These are phyloP conservation scores for Aphanomyces astaci DNA, from an alignment of 352 stramenopile genomes.

Conservation along the genomic window DNA sequence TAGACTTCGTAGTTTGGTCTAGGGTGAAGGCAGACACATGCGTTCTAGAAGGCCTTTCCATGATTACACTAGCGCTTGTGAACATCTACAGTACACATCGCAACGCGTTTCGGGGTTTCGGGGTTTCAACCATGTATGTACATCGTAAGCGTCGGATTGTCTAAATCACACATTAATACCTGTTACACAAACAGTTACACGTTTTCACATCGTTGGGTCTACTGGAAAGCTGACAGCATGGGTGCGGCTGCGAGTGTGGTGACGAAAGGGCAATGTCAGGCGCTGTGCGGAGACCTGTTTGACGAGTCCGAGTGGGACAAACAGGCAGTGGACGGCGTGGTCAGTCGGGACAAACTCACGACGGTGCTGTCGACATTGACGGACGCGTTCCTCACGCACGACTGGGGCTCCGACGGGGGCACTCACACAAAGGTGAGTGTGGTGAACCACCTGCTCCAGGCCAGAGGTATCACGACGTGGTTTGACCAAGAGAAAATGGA, in stretches of 20 bases:
- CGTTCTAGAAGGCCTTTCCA: too few relatives aligned
- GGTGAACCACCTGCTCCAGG: conserved; percentile 1
- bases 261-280: conserved; percentile 9
- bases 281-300: neutral
- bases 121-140: too few relatives aligned
- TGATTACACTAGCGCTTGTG: too few relatives aligned
- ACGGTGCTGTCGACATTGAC: neutral
- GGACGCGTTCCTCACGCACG: conserved; percentile 16
- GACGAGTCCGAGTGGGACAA: conserved; percentile 2
- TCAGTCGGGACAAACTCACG: neutral
- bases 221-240: neutral
- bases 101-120: too few relatives aligned
- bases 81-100: too few relatives aligned
- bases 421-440: conserved; percentile 6
- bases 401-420: conserved; percentile 6
- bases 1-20: too few relatives aligned
- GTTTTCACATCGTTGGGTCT: too few relatives aligned
- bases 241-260: neutral
- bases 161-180: too few relatives aligned
- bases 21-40: too few relatives aligned
- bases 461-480: conserved; percentile 13
- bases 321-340: neutral
- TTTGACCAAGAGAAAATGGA: conserved; percentile 23
- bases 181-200: too few relatives aligned
- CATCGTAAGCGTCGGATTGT: too few relatives aligned